Conservation (phyloP, 805 yeast species). For the Metschnikowia proteae region DNA sequence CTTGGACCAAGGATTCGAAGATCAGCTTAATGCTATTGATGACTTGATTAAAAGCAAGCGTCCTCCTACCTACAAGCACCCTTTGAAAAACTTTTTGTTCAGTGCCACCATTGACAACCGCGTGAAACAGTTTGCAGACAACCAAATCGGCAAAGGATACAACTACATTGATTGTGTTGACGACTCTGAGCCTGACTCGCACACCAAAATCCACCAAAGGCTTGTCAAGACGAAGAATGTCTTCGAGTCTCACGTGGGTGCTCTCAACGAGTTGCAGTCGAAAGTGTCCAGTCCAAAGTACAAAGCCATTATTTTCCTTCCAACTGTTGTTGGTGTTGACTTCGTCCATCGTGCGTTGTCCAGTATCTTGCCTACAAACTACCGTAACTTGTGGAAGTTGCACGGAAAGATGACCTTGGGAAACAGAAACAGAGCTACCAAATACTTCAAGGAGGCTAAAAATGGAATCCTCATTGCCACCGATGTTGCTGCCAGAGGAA, state of each 20-base stretch:
- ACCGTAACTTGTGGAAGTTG: constrained; percentile 27
- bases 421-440: constrained; percentile 59
- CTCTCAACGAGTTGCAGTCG: constrained; percentile 44
- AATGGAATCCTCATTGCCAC: constrained; percentile 72
- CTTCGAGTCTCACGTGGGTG: constrained; percentile 58
- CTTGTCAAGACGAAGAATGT: constrained; percentile 52
- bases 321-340: constrained; percentile 69
- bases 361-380: constrained; percentile 9
- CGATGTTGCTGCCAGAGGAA: constrained; percentile 94
- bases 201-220: constrained; percentile 71
- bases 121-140: constrained; percentile 62
- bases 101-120: constrained; percentile 82
- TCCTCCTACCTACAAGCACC: constrained; percentile 16
- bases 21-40: constrained; percentile 58
- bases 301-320: constrained; percentile 80
- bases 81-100: constrained; percentile 67
- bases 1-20: constrained; percentile 75
- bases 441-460: constrained; percentile 42
- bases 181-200: constrained; percentile 66
- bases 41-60: constrained; percentile 40
- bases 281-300: constrained; percentile 40
- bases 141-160: constrained; percentile 50
- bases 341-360: constrained; percentile 45
- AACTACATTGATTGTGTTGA: constrained; percentile 71
- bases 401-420: constrained; percentile 77